Percentiles rank a stretch among this genome's conserved stretches.
Conservation (phyloP, 202 grass and related monocot species). For the Sporobolus alterniflorus region DNA sequence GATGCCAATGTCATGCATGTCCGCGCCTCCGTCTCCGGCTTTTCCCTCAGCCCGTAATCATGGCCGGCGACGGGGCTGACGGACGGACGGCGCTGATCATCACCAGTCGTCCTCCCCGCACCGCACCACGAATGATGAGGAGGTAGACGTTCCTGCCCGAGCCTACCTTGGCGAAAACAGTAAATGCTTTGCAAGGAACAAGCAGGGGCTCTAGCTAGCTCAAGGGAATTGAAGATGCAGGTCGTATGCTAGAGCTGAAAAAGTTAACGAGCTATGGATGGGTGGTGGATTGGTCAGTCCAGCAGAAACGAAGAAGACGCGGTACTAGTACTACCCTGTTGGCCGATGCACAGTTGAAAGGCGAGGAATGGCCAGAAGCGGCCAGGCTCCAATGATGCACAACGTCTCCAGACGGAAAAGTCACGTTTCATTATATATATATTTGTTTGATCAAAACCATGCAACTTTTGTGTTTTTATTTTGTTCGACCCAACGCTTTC, state of each 20-base stretch:
- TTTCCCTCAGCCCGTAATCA: constrained; percentile 21
- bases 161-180: constrained; percentile 27
- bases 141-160: not conserved
- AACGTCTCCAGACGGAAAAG: constrained; percentile 15
- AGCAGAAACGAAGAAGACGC: constrained; percentile 1
- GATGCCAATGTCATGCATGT: constrained; percentile 1
- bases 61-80: not conserved
- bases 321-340: not conserved
- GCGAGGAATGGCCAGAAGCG: constrained; percentile 10
- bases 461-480: no score
- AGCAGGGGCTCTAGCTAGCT: no score
- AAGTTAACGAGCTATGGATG: not conserved
- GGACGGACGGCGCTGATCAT: not conserved
- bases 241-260: constrained; percentile 22
- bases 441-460: no score
- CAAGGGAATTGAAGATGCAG: constrained; percentile 1
- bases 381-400: constrained; percentile 26
- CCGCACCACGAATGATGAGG: no score
- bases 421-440: not conserved
- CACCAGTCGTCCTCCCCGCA: not conserved
- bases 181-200: constrained; percentile 28
- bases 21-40: constrained; percentile 25
- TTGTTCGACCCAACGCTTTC: no score
- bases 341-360: not conserved
- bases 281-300: not conserved